A percentile compares a stretch with the other conserved stretches of the same genome.
Conservation (phyloP, 148 eudicot genomes). For the Gaultheria prostrata region DNA sequence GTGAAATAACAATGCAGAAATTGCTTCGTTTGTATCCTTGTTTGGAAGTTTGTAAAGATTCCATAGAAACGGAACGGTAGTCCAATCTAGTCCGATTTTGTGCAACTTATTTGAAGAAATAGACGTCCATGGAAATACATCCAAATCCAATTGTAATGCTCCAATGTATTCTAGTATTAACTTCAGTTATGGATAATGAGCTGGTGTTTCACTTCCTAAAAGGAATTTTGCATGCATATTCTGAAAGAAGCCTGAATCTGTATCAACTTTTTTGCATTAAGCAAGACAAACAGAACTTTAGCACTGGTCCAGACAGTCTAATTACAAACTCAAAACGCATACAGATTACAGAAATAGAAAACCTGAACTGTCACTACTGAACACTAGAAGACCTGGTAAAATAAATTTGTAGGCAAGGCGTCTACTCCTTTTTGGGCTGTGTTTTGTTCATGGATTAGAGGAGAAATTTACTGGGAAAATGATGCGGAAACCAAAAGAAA, state of each 20-base stretch:
- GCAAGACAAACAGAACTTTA: slow-evolving; percentile 1
- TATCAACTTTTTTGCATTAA: not conserved
- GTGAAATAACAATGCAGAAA: not conserved
- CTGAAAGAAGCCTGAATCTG: not conserved
- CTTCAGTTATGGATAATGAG: not conserved
- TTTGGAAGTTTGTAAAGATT: not conserved
- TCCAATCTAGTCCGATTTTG: not conserved
- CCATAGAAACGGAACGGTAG: not conserved
- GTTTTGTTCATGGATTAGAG: not conserved
- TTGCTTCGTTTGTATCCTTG: not conserved
- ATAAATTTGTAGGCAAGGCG: not conserved
- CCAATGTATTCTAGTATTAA: not conserved
- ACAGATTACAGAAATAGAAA: not conserved
- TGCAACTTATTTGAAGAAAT: not conserved
- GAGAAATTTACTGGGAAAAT: not conserved
- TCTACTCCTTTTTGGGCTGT: not conserved
- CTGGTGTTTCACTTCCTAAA: not conserved
- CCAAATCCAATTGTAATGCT: not conserved
- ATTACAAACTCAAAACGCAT: not conserved
- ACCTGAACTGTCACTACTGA: not conserved
- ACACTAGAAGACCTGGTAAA: not conserved
- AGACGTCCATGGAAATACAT: not conserved
- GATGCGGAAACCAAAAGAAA: not conserved
- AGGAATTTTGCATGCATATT: not conserved
- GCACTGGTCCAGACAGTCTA: slow-evolving; percentile 3